These are phyloP conservation scores for Candida labiduridarum DNA, from an alignment of 1,139 yeast species.

Conservation along the genomic window DNA sequence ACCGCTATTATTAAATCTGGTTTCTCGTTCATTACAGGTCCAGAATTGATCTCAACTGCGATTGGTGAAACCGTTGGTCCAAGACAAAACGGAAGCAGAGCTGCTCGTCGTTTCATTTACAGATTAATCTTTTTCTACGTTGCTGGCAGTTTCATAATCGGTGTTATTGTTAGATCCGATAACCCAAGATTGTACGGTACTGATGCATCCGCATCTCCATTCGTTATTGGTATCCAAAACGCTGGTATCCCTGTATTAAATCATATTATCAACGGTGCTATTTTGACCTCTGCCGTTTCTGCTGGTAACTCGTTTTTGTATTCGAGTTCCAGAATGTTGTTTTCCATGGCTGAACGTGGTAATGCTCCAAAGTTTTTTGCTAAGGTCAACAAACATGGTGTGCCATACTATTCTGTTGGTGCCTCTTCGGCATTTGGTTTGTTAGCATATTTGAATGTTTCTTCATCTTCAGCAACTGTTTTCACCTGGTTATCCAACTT, in stretches of 20 bases:
- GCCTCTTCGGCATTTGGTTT: conserved; percentile 35
- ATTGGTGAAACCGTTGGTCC: conserved; percentile 50
- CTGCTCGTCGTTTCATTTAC: conserved; percentile 48
- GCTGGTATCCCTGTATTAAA: conserved; percentile 64
- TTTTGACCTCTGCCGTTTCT: conserved; percentile 67
- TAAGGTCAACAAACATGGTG: conserved; percentile 64
- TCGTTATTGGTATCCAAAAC: conserved; percentile 54
- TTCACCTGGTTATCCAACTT: conserved; percentile 71
- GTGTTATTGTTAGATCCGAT: conserved; percentile 43
- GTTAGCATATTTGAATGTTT: conserved; percentile 63
- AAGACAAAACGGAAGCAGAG: conserved; percentile 47
- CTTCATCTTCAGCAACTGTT: conserved; percentile 55
- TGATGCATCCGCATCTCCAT: conserved; percentile 53
- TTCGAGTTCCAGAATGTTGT: conserved; percentile 69
- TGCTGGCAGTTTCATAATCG: conserved; percentile 48
- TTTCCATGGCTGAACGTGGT: conserved; percentile 62
- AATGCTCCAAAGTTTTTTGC: conserved; percentile 61
- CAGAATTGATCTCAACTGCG: conserved; percentile 41
- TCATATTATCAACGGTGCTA: conserved; percentile 68
- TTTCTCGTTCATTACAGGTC: conserved; percentile 42
- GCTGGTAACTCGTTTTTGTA: conserved; percentile 70
- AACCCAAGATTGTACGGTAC: conserved; percentile 33
- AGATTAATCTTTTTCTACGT: conserved; percentile 52
- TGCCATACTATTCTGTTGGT: conserved; percentile 55
- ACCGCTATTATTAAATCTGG: conserved; percentile 42